Evolutionary conservation across 2,329 filamentous ascomycete genomes (phyloP), one percentile per base, ranked within the genome.

Genomic region (Colletotrichum spaethianum): DNA sequence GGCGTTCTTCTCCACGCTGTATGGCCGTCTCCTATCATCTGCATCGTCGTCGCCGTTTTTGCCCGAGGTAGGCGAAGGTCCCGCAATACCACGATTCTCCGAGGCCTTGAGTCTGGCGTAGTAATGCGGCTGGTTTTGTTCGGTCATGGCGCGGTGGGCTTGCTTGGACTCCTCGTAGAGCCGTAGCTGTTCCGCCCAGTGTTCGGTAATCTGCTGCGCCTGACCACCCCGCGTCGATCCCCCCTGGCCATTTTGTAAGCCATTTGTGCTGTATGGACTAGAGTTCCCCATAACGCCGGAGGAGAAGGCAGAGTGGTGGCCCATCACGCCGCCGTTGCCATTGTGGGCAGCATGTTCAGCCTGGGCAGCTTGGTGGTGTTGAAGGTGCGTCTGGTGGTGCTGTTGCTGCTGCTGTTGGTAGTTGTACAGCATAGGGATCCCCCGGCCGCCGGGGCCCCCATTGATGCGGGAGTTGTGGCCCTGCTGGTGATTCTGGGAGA

Each of bases 171-270:
- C 93, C 75, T 95, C 93, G 74, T 92, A 93, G 78, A 95, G 85
- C 74, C 93, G 91, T 75, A 98, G 83, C 83, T 99, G 96, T 79
- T 96, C 93, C 75, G 93, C 91, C 95, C 95, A 98, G 82, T 97
- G 93, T 76, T 92, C 90, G 74, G 84, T 91, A 55, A 87, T 82
- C 67, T 85, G 86, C 67, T 88, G 88, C 33, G 82, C 82, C 74
- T 89, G 89, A 4, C 83, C 85, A 40, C 82, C 84, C 61, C 89
- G 83, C 23, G 86, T 81, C 60, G 83, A 84, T 20, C 82, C 80
- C 8, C 83, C 78, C 67, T 90, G 88, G 44, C 90, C 90, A 77
- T 91, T 92, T 66, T 90, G 88, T 40, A 91, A 81, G 71, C 81
- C 84, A 74, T 80, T 86, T 12, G 86, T 82, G 20, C 86, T 87